Evolutionary conservation across 345 rosid species (phyloP).

Genomic region (Aethionema arabicum): DNA sequence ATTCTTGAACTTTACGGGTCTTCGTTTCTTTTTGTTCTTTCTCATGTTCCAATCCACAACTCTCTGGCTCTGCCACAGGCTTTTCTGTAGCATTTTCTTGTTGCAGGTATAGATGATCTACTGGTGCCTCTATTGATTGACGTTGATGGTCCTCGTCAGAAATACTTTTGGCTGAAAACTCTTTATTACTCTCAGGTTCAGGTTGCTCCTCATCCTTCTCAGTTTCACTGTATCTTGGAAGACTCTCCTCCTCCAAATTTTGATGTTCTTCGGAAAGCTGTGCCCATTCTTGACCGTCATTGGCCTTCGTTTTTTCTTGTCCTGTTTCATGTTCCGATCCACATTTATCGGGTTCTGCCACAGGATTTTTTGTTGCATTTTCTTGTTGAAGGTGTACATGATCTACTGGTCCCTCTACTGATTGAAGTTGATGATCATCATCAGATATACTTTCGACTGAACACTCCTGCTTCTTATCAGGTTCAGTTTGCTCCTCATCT

Average conservation of each 20-base stretch:
- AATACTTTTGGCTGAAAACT: constrained; percentile 33
- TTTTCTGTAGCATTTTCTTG: constrained; percentile 38
- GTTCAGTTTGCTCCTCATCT: constrained; percentile 34
- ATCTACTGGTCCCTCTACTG: constrained; percentile 32
- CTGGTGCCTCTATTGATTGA: constrained; percentile 32
- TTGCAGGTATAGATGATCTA: constrained; percentile 39
- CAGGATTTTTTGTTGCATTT: constrained; percentile 35
- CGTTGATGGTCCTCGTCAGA: constrained; percentile 39
- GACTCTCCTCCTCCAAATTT: constrained; percentile 32
- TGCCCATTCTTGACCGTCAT: constrained; percentile 46
- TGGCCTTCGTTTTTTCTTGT: constrained; percentile 37
- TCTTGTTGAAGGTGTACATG: constrained; percentile 39
- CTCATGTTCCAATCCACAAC: constrained; percentile 40
- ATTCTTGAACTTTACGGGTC: constrained; percentile 39
- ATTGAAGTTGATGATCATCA: constrained; percentile 35
- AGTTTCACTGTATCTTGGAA: constrained; percentile 13
- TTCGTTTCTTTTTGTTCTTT: constrained; percentile 39
- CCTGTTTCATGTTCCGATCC: constrained; percentile 29
- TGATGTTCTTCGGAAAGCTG: constrained; percentile 13
- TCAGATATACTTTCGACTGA: constrained; percentile 26
- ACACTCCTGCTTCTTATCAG: constrained; percentile 33
- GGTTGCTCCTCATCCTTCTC: constrained; percentile 38
- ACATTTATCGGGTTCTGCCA: constrained; percentile 27
- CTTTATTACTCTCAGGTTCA: constrained; percentile 38
- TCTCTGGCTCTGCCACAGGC: constrained; percentile 36